Percentiles rank a stretch among this genome's conserved stretches.
phyloP scores from a whole-genome alignment of 805 yeast species.

The Metschnikowia proteae region DNA sequence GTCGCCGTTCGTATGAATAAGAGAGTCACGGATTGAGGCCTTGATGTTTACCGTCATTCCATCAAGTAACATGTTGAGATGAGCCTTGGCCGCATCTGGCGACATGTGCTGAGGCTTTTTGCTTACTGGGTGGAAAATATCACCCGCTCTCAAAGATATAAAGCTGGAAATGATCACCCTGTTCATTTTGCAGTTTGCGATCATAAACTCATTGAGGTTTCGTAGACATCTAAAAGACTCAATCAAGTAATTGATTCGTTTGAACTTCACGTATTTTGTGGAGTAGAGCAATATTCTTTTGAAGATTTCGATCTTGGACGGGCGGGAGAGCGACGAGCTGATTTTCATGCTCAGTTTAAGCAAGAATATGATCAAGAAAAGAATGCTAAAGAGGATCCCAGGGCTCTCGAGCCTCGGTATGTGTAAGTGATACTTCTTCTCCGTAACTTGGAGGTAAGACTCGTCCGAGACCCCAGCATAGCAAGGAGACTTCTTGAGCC shows the following conservation, averaged over 20 bases:
- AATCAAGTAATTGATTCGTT: constrained; percentile 22
- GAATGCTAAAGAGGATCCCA: constrained; percentile 18
- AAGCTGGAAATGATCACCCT: constrained; percentile 33
- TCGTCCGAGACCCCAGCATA: constrained; percentile 21
- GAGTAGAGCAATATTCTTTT: constrained; percentile 29
- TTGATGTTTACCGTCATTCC: constrained; percentile 28
- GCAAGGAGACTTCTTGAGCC: not conserved
- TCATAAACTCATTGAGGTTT: constrained; percentile 28
- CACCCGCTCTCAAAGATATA: constrained; percentile 30
- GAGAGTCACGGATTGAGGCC: constrained; percentile 25
- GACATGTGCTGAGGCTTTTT: constrained; percentile 2
- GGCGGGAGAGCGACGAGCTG: constrained; percentile 6
- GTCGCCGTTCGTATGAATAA: constrained; percentile 36
- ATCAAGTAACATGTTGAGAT: constrained; percentile 25
- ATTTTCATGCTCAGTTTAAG: constrained; percentile 21
- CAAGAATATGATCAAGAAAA: constrained; percentile 27
- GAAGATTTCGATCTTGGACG: constrained; percentile 24
- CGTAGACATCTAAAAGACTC: constrained; percentile 23
- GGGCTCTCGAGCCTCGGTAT: constrained; percentile 5
- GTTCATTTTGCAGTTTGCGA: constrained; percentile 34
- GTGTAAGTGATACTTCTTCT: constrained; percentile 14
- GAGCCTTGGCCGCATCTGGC: constrained; percentile 5
- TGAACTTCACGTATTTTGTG: constrained; percentile 26
- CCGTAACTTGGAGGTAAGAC: constrained; percentile 14
- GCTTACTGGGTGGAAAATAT: constrained; percentile 21